phyloP scores from a whole-genome alignment of 129 eudicot species.

The Escallonia rubra region DNA sequence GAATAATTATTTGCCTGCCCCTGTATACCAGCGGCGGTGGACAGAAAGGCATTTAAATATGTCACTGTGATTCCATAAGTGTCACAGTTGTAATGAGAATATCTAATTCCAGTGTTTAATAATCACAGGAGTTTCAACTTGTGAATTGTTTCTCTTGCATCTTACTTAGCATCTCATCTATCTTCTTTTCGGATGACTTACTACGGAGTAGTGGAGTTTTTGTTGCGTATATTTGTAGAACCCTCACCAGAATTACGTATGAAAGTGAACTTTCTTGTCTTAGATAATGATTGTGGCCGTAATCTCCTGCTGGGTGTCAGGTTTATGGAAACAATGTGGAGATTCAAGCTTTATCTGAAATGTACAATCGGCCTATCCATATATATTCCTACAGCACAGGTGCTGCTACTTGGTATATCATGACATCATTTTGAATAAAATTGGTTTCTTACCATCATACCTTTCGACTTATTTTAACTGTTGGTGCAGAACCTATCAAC shows the following conservation, averaged over 20 bases:
- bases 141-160: too few relatives aligned
- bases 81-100: too few relatives aligned
- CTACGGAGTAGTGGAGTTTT: too few relatives aligned
- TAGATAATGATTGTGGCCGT: not conserved
- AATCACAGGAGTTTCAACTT: too few relatives aligned
- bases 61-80: too few relatives aligned
- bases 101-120: too few relatives aligned
- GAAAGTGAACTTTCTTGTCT: not conserved
- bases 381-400: slow-evolving; percentile 96
- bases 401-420: slow-evolving; percentile 9
- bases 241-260: not conserved
- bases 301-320: slow-evolving; percentile 26
- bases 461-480: not conserved
- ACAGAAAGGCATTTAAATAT: too few relatives aligned
- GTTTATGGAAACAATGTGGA: slow-evolving; percentile 95
- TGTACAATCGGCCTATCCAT: slow-evolving; percentile 98
- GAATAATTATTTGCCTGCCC: too few relatives aligned
- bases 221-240: too few relatives aligned
- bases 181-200: too few relatives aligned
- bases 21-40: too few relatives aligned
- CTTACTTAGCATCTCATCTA: too few relatives aligned
- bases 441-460: not conserved
- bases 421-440: not conserved
- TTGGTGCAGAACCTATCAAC: slow-evolving; percentile 80
- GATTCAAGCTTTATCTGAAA: slow-evolving; percentile 90